Percentiles rank a stretch among this genome's conserved stretches.
phyloP scores from a whole-genome alignment of 1,139 yeast genomes.

The Yamadazyma diddensiae region DNA sequence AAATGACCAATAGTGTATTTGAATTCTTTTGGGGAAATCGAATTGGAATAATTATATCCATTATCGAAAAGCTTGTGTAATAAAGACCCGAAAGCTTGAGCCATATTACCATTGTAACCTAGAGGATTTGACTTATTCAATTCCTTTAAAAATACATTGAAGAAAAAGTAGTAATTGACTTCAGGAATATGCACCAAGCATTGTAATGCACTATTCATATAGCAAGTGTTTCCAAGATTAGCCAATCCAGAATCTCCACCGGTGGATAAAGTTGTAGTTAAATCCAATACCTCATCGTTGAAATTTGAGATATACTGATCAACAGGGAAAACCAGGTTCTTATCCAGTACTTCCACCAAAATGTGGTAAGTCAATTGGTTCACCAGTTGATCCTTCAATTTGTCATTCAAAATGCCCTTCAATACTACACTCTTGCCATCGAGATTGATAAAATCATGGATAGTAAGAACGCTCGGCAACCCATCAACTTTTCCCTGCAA shows the following conservation, averaged over 20 bases:
- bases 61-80: constrained; percentile 52
- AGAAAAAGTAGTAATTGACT: constrained; percentile 68
- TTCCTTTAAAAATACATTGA: constrained; percentile 61
- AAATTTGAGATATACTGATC: constrained; percentile 17
- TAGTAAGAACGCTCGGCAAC: constrained; percentile 23
- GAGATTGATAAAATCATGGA: constrained; percentile 30
- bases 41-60: constrained; percentile 7
- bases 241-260: constrained; percentile 59
- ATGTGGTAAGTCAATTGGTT: constrained; percentile 27
- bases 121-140: constrained; percentile 70
- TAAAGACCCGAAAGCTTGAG: constrained; percentile 67
- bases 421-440: constrained; percentile 29
- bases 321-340: constrained; percentile 25
- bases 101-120: constrained; percentile 82
- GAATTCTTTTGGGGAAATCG: constrained; percentile 70
- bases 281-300: constrained; percentile 16
- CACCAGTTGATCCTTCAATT: constrained; percentile 34
- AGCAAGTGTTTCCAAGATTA: constrained; percentile 91
- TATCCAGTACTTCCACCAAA: constrained; percentile 31
- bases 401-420: constrained; percentile 20
- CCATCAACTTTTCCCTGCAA: constrained; percentile 25
- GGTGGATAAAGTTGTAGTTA: constrained; percentile 12
- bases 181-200: constrained; percentile 88
- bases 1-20: constrained; percentile 76
- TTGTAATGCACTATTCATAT: constrained; percentile 95